These are phyloP conservation scores for Penicillium bovifimosum DNA, from an alignment of 495 filamentous ascomycete genomes.

Conservation along the genomic window DNA sequence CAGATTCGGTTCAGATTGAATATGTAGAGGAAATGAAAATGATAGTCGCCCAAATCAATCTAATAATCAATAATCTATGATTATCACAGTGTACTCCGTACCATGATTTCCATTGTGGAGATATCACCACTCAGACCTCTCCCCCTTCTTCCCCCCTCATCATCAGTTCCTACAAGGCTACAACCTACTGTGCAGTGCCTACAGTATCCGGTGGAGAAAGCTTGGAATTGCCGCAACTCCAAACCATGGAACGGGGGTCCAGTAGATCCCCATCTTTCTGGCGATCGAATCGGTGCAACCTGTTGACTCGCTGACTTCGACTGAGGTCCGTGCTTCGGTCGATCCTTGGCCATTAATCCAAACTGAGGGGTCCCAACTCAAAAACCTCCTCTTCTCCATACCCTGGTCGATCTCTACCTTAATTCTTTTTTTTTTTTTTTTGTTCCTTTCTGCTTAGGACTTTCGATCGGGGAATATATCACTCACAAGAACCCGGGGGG, in stretches of 20 bases:
- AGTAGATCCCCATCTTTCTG: conserved; percentile 22
- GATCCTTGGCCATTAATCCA: conserved; percentile 31
- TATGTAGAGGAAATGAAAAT: background rate
- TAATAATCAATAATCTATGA: background rate
- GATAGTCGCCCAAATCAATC: background rate
- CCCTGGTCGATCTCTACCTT: conserved; percentile 33
- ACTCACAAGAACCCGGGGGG: background rate
- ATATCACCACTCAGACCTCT: background rate
- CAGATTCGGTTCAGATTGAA: background rate
- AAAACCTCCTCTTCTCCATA: conserved; percentile 32
- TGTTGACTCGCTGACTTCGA: conserved; percentile 22
- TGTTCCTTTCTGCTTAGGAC: background rate
- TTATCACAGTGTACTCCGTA: background rate
- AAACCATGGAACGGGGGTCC: conserved; percentile 30
- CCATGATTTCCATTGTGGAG: background rate
- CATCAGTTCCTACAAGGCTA: too few relatives aligned
- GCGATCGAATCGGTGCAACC: conserved; percentile 30
- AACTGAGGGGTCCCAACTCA: conserved; percentile 32
- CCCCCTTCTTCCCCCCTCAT: background rate
- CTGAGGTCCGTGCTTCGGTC: conserved; percentile 36
- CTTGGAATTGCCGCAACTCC: conserved; percentile 30
- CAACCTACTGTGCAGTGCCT: too few relatives aligned
- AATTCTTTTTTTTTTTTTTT: conserved; percentile 13
- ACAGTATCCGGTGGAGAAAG: conserved; percentile 17
- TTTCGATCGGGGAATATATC: conserved; percentile 10